Percentiles rank a stretch among this genome's conserved stretches.
Conservation (phyloP, 257 asterid genomes). For the Gynochthodes officinalis region DNA sequence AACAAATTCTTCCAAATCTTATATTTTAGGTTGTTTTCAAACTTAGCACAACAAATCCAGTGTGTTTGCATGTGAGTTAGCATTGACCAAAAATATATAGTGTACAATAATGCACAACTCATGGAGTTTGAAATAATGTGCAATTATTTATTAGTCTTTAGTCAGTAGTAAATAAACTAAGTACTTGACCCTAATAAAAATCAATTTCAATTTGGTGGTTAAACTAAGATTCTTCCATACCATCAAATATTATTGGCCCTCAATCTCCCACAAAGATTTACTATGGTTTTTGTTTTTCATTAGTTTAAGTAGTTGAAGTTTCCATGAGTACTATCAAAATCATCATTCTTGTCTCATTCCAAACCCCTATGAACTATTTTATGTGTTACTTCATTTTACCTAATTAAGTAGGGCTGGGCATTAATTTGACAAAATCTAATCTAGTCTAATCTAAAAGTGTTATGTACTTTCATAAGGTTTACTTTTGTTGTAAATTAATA, state of each 20-base stretch:
- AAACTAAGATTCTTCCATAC: conserved; percentile 38
- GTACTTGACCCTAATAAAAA: too few species aligned
- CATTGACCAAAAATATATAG: conserved; percentile 15
- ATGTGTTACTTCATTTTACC: too few species aligned
- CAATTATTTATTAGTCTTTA: neutral
- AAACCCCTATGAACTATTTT: too few species aligned
- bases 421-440: too few species aligned
- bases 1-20: neutral
- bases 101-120: neutral
- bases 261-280: neutral
- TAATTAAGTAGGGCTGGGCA: too few species aligned
- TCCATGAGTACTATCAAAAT: conserved; percentile 10
- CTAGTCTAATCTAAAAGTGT: neutral
- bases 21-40: neutral
- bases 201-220: conserved; percentile 24
- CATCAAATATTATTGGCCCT: neutral
- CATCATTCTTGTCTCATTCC: conserved; percentile 10
- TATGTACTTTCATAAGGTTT: conserved; percentile 18
- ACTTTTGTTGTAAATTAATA: conserved; percentile 16
- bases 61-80: neutral
- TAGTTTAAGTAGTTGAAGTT: neutral
- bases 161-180: neutral
- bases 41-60: conserved; percentile 1
- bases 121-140: neutral
- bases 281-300: neutral